These are phyloP conservation scores for Penicillium sp. DNA, from an alignment of 2,329 filamentous ascomycete species.

Conservation along the genomic window DNA sequence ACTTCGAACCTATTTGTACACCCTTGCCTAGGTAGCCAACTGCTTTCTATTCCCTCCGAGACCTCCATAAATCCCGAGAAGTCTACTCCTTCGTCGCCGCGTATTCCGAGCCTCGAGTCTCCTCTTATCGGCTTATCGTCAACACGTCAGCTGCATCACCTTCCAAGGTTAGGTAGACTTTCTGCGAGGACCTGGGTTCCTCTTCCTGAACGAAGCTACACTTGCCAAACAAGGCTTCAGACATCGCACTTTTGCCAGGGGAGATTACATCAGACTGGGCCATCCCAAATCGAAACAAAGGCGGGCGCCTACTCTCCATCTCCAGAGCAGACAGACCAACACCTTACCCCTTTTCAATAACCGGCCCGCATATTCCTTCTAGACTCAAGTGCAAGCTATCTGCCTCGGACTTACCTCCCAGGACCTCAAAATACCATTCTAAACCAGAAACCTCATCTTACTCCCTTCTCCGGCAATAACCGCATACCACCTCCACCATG, in stretches of 20 bases:
- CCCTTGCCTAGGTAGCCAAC: not conserved
- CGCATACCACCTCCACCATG: slow-evolving; percentile 56
- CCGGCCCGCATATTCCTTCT: slow-evolving; percentile 1
- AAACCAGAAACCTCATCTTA: not conserved
- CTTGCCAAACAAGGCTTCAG: not conserved
- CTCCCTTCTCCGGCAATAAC: slow-evolving; percentile 1
- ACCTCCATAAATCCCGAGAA: not conserved
- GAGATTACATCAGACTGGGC: not conserved
- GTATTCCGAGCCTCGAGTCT: slow-evolving; percentile 1
- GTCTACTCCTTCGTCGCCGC: not conserved
- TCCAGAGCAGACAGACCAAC: slow-evolving; percentile 4
- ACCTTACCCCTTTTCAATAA: slow-evolving; percentile 6
- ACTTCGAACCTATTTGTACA: not conserved
- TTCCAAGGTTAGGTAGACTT: not conserved
- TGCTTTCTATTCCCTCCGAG: not conserved
- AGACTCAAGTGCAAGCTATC: slow-evolving; percentile 1
- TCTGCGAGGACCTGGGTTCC: not conserved
- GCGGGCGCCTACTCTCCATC: slow-evolving; percentile 7
- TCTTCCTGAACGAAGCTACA: not conserved
- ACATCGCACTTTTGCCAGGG: not conserved
- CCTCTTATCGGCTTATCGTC: slow-evolving; percentile 14
- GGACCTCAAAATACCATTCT: slow-evolving; percentile 10
- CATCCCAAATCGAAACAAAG: slow-evolving; percentile 6
- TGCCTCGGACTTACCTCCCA: slow-evolving; percentile 24
- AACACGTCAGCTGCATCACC: slow-evolving; percentile 8